A percentile compares a stretch with the other conserved stretches of the same genome.
Evolutionary conservation across 306 rosid species (phyloP).

Genomic region (Delonix regia): DNA sequence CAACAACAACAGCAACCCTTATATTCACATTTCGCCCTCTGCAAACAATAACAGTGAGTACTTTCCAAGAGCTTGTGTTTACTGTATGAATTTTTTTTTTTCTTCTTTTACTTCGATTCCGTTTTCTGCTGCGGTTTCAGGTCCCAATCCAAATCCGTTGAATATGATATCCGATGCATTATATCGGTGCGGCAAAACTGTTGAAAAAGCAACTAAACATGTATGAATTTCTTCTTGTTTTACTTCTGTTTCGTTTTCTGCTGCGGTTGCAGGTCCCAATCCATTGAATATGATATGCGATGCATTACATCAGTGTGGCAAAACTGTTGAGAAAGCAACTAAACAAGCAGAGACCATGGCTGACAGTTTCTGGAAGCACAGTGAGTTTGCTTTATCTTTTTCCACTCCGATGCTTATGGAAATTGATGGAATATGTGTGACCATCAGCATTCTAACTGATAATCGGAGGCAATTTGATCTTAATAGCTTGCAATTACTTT

Average conservation of each 20-base stretch:
- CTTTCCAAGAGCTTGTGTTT: neutral
- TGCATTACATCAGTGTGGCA: constrained; percentile 50
- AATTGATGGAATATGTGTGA: neutral
- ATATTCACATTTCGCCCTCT: neutral
- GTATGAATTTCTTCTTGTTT: neutral
- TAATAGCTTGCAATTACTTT: neutral
- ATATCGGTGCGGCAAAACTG: constrained; percentile 54
- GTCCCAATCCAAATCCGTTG: constrained; percentile 43
- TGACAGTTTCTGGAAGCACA: constrained; percentile 66
- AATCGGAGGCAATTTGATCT: neutral
- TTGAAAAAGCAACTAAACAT: constrained; percentile 59
- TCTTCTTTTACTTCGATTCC: neutral
- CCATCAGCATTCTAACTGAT: no score
- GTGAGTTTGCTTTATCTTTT: constrained; percentile 43
- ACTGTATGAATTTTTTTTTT: neutral
- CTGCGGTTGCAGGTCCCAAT: constrained; percentile 48
- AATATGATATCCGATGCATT: constrained; percentile 44
- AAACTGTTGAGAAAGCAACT: constrained; percentile 57
- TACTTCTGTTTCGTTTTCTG: neutral
- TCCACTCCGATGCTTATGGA: neutral
- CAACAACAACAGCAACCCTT: neutral
- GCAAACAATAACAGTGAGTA: neutral
- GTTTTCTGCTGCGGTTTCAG: constrained; percentile 37
- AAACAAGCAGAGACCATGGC: constrained; percentile 66
- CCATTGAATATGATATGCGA: constrained; percentile 42